Evolutionary conservation across 2,329 filamentous ascomycete species (phyloP).

Genomic region (Monilinia polystroma): DNA sequence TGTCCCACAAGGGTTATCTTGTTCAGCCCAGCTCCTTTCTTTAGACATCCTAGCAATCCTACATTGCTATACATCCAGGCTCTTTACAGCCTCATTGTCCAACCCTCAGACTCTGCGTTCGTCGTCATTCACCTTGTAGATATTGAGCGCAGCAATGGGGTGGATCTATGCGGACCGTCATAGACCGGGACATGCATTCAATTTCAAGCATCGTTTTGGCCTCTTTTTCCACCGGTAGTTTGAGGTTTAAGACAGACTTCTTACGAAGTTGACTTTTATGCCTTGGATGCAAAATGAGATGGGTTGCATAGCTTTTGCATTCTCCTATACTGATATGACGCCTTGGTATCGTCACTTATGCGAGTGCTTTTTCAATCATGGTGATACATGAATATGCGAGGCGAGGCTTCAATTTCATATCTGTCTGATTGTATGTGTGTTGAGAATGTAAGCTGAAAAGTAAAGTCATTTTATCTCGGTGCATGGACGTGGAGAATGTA

Average conservation of each 20-base stretch:
- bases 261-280: neutral
- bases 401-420: too few species aligned
- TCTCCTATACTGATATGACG: neutral
- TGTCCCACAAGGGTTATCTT: neutral
- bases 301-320: neutral
- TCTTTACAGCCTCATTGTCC: neutral
- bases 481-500: too few species aligned
- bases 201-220: neutral
- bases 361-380: too few species aligned
- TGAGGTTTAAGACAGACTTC: neutral
- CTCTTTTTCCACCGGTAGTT: neutral
- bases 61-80: neutral
- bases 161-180: neutral
- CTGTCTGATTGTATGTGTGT: too few species aligned
- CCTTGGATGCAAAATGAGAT: neutral
- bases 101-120: neutral
- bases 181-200: neutral
- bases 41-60: too few species aligned
- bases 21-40: too few species aligned
- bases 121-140: neutral
- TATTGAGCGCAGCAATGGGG: neutral
- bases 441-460: too few species aligned
- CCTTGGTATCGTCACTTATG: too few species aligned
- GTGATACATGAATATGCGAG: too few species aligned
- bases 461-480: too few species aligned